These are phyloP conservation scores for Exserohilum rostratum DNA, from an alignment of 2,329 filamentous ascomycete genomes.

Conservation along the genomic window DNA sequence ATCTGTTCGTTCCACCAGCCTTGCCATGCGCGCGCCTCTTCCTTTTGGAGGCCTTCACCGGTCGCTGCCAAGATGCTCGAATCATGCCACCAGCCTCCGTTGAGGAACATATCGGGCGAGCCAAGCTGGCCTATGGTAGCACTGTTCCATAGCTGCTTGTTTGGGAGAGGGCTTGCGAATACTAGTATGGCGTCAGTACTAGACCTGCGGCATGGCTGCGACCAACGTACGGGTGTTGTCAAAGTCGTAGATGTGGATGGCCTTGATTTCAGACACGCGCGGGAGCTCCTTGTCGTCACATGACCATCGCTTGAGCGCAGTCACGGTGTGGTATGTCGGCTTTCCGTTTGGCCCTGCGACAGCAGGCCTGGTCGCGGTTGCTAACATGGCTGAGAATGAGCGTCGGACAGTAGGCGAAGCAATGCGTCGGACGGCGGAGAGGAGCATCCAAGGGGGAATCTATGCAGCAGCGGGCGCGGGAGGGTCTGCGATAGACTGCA, in stretches of 20 bases:
- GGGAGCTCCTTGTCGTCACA: constrained; percentile 75
- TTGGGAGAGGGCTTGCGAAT: constrained; percentile 89
- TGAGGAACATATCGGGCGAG: constrained; percentile 75
- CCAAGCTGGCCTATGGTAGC: constrained; percentile 78
- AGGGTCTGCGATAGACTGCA: not conserved
- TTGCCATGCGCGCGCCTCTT: constrained; percentile 83
- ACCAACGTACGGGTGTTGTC: constrained; percentile 81
- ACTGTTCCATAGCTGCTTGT: constrained; percentile 83
- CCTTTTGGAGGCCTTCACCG: constrained; percentile 78
- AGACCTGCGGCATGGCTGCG: constrained; percentile 4
- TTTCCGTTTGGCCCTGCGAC: constrained; percentile 37
- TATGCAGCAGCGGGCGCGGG: not conserved
- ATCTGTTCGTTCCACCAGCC: constrained; percentile 98
- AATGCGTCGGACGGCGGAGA: constrained; percentile 26
- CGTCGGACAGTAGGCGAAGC: constrained; percentile 21
- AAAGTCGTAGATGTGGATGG: constrained; percentile 95
- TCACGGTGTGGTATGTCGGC: constrained; percentile 63
- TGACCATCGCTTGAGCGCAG: constrained; percentile 83
- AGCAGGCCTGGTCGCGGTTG: constrained; percentile 38
- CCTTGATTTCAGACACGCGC: constrained; percentile 72
- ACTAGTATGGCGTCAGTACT: constrained; percentile 58
- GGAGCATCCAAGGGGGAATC: constrained; percentile 31
- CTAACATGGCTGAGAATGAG: constrained; percentile 40
- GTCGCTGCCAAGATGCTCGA: constrained; percentile 82
- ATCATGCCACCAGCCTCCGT: constrained; percentile 98